phyloP scores from a whole-genome alignment of 331 rosid genomes.

The Spiraea crenata region DNA sequence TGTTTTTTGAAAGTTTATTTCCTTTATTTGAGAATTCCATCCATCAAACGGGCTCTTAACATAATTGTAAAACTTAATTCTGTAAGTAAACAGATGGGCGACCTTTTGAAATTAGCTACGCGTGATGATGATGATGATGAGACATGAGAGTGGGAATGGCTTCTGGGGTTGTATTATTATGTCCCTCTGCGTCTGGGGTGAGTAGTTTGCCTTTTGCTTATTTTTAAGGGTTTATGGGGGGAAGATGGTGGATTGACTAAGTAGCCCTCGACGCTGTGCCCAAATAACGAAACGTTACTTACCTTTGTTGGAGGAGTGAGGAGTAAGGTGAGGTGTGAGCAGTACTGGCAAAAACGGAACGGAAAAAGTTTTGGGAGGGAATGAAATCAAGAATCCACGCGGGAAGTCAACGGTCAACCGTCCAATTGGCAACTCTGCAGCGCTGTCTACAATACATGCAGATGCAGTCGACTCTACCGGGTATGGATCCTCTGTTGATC shows the following conservation, averaged over 20 bases:
- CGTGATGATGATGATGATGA: slow-evolving; percentile 29
- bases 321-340: not conserved
- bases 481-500: too few relatives aligned
- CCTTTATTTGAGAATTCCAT: too few relatives aligned
- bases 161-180: slow-evolving; percentile 37
- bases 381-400: slow-evolving; percentile 1
- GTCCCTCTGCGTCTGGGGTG: slow-evolving; percentile 19
- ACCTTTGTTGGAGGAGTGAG: not conserved
- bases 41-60: too few relatives aligned
- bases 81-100: too few relatives aligned
- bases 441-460: not conserved
- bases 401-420: slow-evolving; percentile 44
- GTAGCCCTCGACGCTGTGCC: not conserved
- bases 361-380: slow-evolving; percentile 14
- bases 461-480: too few relatives aligned
- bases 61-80: too few relatives aligned
- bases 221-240: slow-evolving; percentile 42
- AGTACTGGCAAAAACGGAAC: slow-evolving; percentile 37
- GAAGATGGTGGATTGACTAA: slow-evolving; percentile 17
- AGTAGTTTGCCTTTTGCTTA: slow-evolving; percentile 39
- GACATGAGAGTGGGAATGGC: slow-evolving; percentile 38
- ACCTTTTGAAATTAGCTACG: slow-evolving; percentile 26
- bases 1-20: too few relatives aligned
- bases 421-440: slow-evolving; percentile 10
- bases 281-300: slow-evolving; percentile 14